Evolutionary conservation across 345 rosid genomes (phyloP).

Genomic region (Camelina hispida): DNA sequence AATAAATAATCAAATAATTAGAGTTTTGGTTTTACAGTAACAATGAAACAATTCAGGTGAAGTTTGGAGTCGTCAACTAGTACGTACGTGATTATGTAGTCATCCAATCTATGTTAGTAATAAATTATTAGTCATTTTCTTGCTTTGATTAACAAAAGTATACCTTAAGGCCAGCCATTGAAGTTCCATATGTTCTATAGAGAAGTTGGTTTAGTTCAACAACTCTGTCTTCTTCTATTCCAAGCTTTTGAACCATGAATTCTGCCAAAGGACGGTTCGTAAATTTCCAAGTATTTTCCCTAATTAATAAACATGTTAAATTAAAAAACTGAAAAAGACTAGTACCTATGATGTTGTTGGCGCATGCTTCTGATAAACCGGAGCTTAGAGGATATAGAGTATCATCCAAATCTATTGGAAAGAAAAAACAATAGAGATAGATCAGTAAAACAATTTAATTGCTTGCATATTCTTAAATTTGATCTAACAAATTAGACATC

Average conservation of each 20-base stretch:
- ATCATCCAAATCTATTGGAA: conserved; percentile 65
- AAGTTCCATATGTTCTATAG: conserved; percentile 77
- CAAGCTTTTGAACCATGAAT: conserved; percentile 69
- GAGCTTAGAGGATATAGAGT: conserved; percentile 65
- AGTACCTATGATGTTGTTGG: conserved; percentile 59
- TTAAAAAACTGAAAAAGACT: too few species aligned
- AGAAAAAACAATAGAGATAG: neutral
- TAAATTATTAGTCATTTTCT: neutral
- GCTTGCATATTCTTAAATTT: neutral
- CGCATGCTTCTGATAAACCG: conserved; percentile 57
- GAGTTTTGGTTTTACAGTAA: neutral
- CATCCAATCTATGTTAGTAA: neutral
- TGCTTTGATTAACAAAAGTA: neutral
- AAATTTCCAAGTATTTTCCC: neutral
- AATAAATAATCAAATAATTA: conserved; percentile 2
- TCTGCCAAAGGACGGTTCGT: conserved; percentile 45
- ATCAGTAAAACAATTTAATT: neutral
- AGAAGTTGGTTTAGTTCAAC: conserved; percentile 59
- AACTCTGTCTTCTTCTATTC: conserved; percentile 62
- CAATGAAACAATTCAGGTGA: too few species aligned
- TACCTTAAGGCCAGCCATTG: conserved; percentile 94
- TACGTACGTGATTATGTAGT: neutral
- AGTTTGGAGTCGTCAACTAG: too few species aligned
- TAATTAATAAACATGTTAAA: conserved; percentile 9
- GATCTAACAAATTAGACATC: neutral